Evolutionary conservation across 2,329 filamentous ascomycete species (phyloP).

Genomic region (Aspergillus terreus): DNA sequence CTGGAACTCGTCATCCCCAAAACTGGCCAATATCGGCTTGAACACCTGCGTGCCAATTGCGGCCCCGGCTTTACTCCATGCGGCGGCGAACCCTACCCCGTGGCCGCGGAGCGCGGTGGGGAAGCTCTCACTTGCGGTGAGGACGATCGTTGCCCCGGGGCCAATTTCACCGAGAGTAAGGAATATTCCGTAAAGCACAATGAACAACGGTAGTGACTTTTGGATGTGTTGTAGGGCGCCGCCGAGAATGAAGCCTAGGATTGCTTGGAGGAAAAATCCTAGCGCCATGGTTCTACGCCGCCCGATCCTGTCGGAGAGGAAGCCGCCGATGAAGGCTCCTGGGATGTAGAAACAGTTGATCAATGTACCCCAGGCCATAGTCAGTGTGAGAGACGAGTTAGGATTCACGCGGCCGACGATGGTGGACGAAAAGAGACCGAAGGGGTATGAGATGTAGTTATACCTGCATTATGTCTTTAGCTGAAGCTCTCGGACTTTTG

Average conservation of each 20-base stretch:
- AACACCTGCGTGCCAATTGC: constrained; percentile 52
- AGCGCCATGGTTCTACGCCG: constrained; percentile 50
- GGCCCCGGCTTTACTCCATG: constrained; percentile 49
- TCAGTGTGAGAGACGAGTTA: constrained; percentile 35
- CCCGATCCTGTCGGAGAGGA: constrained; percentile 49
- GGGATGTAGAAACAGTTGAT: constrained; percentile 53
- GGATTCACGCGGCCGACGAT: constrained; percentile 48
- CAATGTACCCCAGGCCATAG: constrained; percentile 46
- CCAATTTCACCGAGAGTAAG: constrained; percentile 49
- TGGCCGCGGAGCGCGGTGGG: constrained; percentile 50
- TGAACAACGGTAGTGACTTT: constrained; percentile 47
- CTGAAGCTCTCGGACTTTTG: no score
- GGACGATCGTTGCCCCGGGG: constrained; percentile 41
- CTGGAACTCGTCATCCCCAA: constrained; percentile 36
- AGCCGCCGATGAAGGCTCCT: constrained; percentile 46
- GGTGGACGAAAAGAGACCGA: constrained; percentile 54
- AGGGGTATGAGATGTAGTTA: constrained; percentile 55
- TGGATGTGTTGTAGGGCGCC: constrained; percentile 47
- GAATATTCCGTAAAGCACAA: constrained; percentile 52
- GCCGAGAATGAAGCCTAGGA: constrained; percentile 49
- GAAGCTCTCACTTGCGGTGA: constrained; percentile 46
- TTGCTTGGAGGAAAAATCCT: constrained; percentile 44
- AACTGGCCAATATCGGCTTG: constrained; percentile 48
- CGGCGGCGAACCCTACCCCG: constrained; percentile 47
- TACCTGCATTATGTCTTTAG: constrained; percentile 20